Percentiles rank a stretch among this genome's conserved stretches.
These are phyloP conservation scores for Venturia nashicola DNA, from an alignment of 2,329 filamentous ascomycete species.

Conservation along the genomic window DNA sequence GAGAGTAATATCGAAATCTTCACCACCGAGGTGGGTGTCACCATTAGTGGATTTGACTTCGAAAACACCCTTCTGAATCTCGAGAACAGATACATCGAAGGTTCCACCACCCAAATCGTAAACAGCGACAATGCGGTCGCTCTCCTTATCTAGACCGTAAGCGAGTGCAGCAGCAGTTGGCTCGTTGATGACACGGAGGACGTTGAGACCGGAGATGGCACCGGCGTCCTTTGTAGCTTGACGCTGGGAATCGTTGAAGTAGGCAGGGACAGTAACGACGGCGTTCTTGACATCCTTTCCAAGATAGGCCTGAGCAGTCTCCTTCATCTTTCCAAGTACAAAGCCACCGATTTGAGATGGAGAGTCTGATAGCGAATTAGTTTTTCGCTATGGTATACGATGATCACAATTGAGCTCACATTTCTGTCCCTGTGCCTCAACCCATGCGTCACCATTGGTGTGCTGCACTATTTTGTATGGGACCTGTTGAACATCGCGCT, in stretches of 20 bases:
- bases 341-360: constrained; percentile 98
- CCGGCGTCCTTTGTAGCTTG: constrained; percentile 97
- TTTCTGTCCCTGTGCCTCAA: constrained; percentile 83
- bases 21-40: constrained; percentile 95
- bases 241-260: constrained; percentile 98
- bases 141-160: constrained; percentile 92
- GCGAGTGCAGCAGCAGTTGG: constrained; percentile 91
- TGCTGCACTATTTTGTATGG: constrained; percentile 98
- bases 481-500: constrained; percentile 94
- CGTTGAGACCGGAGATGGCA: constrained; percentile 90
- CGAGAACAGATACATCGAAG: constrained; percentile 96
- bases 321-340: constrained; percentile 97
- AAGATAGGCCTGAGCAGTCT: constrained; percentile 89
- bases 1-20: constrained; percentile 92
- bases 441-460: constrained; percentile 92
- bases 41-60: constrained; percentile 99
- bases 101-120: constrained; percentile 98
- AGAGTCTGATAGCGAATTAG: constrained; percentile 42
- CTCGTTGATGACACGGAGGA: constrained; percentile 96
- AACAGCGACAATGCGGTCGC: constrained; percentile 80
- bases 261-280: constrained; percentile 91
- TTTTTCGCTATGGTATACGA: not conserved
- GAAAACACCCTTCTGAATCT: constrained; percentile 96
- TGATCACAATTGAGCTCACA: constrained; percentile 24
- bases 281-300: constrained; percentile 88